phyloP scores from a whole-genome alignment of 2,329 filamentous ascomycete species.

The Tolypocladium endophyticum region DNA sequence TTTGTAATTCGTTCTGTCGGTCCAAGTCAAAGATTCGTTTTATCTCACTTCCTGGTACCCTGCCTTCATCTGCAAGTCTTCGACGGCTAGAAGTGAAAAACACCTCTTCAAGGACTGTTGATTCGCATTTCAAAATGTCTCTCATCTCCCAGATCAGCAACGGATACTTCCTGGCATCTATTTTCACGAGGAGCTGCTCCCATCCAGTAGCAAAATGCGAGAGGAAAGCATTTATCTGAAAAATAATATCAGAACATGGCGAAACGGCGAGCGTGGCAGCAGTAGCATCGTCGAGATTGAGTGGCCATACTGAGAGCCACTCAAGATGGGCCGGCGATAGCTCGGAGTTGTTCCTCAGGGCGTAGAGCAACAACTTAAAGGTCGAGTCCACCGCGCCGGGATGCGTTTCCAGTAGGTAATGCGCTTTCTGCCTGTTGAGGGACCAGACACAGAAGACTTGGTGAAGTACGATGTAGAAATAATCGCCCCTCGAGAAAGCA shows the following conservation, averaged over 20 bases:
- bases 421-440: conserved; percentile 21
- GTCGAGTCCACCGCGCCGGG: conserved; percentile 9
- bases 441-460: conserved; percentile 54
- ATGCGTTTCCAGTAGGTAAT: conserved; percentile 11
- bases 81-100: conserved; percentile 20
- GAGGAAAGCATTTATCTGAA: conserved; percentile 13
- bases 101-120: conserved; percentile 11
- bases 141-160: conserved; percentile 15
- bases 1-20: conserved; percentile 8
- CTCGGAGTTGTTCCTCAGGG: conserved; percentile 13
- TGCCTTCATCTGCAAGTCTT: conserved; percentile 12
- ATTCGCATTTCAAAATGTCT: conserved; percentile 13
- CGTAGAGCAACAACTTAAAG: conserved; percentile 9
- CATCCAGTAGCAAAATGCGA: conserved; percentile 10
- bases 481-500: conserved; percentile 46
- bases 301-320: conserved; percentile 20
- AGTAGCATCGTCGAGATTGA: background rate
- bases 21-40: conserved; percentile 15
- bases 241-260: background rate
- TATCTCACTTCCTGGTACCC: conserved; percentile 6
- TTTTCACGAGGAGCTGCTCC: conserved; percentile 5
- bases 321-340: conserved; percentile 11
- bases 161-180: conserved; percentile 14
- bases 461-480: conserved; percentile 55
- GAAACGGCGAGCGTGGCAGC: background rate